Conservation (phyloP, 2,329 filamentous ascomycete species). For the Fonsecaea pedrosoi region DNA sequence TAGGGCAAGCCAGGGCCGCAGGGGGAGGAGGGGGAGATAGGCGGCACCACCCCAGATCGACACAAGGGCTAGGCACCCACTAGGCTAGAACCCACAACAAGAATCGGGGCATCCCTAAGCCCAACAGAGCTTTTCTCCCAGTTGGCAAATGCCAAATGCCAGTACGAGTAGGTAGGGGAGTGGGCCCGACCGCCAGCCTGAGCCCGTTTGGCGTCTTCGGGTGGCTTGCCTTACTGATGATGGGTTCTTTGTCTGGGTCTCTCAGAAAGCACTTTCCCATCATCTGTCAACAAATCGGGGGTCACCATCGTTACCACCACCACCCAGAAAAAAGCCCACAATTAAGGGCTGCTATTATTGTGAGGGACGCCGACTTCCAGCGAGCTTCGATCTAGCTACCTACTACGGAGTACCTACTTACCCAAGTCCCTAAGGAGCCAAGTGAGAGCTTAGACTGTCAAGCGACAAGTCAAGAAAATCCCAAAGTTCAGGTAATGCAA, state of each 20-base stretch:
- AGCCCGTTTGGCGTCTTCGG: slow-evolving; percentile 4
- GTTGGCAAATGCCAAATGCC: not conserved
- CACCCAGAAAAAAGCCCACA: not conserved
- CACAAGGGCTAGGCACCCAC: slow-evolving; percentile 5
- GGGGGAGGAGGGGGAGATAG: not conserved
- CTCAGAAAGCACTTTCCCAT: not conserved
- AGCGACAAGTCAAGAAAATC: not conserved
- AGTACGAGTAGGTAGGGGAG: not conserved
- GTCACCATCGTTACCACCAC: not conserved
- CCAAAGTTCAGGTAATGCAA: not conserved
- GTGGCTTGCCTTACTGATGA: slow-evolving; percentile 5
- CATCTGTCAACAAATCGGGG: slow-evolving; percentile 1
- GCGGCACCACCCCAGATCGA: slow-evolving; percentile 8
- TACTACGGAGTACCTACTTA: too few species aligned
- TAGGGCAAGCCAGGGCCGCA: slow-evolving; percentile 3
- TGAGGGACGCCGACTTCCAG: not conserved
- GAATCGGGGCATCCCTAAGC: slow-evolving; percentile 5
- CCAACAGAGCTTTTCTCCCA: not conserved
- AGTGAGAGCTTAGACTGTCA: not conserved
- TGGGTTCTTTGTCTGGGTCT: slow-evolving; percentile 2
- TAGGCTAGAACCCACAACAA: not conserved
- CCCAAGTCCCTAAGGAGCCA: not conserved
- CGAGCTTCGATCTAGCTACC: not conserved
- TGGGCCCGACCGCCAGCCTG: not conserved
- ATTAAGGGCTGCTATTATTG: not conserved